Evolutionary conservation across 2,329 filamentous ascomycete species (phyloP).

Genomic region (Colletotrichum sublineola): DNA sequence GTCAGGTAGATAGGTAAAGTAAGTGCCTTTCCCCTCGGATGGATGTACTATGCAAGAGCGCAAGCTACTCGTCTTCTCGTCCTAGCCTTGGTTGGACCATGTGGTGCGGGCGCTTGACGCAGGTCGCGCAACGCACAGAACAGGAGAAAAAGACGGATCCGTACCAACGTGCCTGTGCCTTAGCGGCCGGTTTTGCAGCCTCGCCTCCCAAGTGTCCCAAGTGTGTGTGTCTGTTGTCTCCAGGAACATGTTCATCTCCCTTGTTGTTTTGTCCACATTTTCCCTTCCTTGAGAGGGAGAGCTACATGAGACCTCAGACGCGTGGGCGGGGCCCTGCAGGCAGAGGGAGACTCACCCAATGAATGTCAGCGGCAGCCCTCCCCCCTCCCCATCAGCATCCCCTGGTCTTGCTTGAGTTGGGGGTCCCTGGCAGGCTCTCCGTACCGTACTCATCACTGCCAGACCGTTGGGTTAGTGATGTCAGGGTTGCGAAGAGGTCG

Average conservation of each 20-base stretch:
- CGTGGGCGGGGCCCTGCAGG: conserved; percentile 41
- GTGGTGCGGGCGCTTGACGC: conserved; percentile 28
- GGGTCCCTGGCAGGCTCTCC: conserved; percentile 31
- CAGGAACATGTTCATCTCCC: conserved; percentile 24
- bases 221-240: background rate
- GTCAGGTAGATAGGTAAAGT: background rate
- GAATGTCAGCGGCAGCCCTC: conserved; percentile 16
- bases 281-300: conserved; percentile 10
- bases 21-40: conserved; percentile 19
- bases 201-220: background rate
- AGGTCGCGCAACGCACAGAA: conserved; percentile 37
- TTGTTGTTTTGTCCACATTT: conserved; percentile 27
- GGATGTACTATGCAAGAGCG: conserved; percentile 6
- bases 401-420: conserved; percentile 14
- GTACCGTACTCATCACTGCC: conserved; percentile 31
- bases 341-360: conserved; percentile 29
- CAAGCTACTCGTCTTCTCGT: conserved; percentile 21
- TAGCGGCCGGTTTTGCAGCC: background rate
- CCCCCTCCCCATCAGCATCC: conserved; percentile 15
- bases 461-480: conserved; percentile 40
- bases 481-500: conserved; percentile 30
- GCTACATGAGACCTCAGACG: conserved; percentile 39
- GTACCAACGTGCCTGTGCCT: conserved; percentile 10
- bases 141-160: conserved; percentile 19
- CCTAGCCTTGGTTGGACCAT: conserved; percentile 27